Percentiles rank a stretch among this genome's conserved stretches.
These are phyloP conservation scores for Starmerella sp. DNA, from an alignment of 805 yeast species.

Conservation along the genomic window DNA sequence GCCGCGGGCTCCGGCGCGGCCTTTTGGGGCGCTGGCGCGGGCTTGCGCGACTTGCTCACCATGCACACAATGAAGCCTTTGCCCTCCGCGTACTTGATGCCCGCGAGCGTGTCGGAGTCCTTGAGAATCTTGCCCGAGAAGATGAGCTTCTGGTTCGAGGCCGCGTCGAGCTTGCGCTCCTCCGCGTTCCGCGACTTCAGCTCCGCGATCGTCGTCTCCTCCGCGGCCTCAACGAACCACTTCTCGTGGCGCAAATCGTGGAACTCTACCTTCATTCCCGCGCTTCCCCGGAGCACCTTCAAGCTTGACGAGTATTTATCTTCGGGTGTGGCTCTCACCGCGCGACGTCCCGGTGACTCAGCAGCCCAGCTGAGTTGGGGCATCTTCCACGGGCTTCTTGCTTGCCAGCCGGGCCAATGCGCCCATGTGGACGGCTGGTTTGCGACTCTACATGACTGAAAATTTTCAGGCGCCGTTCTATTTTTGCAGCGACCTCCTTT, in stretches of 20 bases:
- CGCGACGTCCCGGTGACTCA: neutral
- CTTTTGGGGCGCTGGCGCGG: constrained; percentile 18
- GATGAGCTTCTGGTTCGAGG: constrained; percentile 71
- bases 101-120: constrained; percentile 64
- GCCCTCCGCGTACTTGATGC: constrained; percentile 64
- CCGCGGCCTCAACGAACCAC: constrained; percentile 67
- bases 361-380: neutral
- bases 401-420: too few relatives aligned
- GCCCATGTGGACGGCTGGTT: too few relatives aligned
- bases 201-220: constrained; percentile 52
- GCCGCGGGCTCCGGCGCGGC: constrained; percentile 22
- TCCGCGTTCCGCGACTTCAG: constrained; percentile 64
- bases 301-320: neutral
- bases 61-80: constrained; percentile 85
- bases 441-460: too few relatives aligned
- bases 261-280: constrained; percentile 60
- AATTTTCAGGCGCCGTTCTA: too few relatives aligned
- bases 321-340: neutral
- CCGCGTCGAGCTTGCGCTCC: constrained; percentile 50
- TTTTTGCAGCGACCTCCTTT: too few relatives aligned
- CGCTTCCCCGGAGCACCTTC: neutral
- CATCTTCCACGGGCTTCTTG: neutral
- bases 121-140: constrained; percentile 85
- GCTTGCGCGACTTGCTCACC: constrained; percentile 45
- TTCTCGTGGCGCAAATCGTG: constrained; percentile 90